phyloP scores from a whole-genome alignment of 441 rosid genomes.

The Syzygium malaccense region DNA sequence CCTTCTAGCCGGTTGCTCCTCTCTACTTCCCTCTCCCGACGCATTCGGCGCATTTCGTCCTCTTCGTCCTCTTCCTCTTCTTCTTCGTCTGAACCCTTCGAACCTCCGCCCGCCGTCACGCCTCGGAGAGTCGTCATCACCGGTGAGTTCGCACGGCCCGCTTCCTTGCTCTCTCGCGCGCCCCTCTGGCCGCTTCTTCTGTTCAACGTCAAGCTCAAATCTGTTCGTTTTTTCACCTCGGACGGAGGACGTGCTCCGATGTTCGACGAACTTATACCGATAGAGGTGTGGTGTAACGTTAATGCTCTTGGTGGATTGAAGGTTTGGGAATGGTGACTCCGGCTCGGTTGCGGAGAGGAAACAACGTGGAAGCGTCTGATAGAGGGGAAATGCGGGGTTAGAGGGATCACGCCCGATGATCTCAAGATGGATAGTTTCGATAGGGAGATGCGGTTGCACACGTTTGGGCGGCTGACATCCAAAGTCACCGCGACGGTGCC shows the following conservation, averaged over 20 bases:
- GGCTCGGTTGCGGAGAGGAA: conserved; percentile 66
- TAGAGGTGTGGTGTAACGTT: neutral
- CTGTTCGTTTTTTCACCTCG: neutral
- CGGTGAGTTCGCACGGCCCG: conserved; percentile 26
- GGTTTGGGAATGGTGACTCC: conserved; percentile 89
- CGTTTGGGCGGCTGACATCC: conserved; percentile 69
- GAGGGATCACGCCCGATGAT: conserved; percentile 56
- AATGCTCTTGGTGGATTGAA: neutral
- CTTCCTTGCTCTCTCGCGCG: neutral
- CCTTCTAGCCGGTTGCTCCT: conserved; percentile 20
- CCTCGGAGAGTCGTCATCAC: conserved; percentile 84
- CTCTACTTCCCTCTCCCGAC: conserved; percentile 9
- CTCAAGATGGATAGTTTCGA: conserved; percentile 72
- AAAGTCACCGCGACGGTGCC: conserved; percentile 87
- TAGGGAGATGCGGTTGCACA: conserved; percentile 40
- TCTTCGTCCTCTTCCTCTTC: conserved; percentile 4
- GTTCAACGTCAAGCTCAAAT: neutral
- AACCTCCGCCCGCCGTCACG: conserved; percentile 28
- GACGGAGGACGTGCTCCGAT: neutral
- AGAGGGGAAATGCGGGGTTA: conserved; percentile 60
- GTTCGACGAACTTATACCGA: too few relatives aligned
- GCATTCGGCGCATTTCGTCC: conserved; percentile 29
- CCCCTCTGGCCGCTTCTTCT: neutral
- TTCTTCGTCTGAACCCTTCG: conserved; percentile 4
- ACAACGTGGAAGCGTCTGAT: conserved; percentile 73